Base-by-base conservation (phyloP, 352 stramenopile species). In the Phytopythium aichiense region DNA sequence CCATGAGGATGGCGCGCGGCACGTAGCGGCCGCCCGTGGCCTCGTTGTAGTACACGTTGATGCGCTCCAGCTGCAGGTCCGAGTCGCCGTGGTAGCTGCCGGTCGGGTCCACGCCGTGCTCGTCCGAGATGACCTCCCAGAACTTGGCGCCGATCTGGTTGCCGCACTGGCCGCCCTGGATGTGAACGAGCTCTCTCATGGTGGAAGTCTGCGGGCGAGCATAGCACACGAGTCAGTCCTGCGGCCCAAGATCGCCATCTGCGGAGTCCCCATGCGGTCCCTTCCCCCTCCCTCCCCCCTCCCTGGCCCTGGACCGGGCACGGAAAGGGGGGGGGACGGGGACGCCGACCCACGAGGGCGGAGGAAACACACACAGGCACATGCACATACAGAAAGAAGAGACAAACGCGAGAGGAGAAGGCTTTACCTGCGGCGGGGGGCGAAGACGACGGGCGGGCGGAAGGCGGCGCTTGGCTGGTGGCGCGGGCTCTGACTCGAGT, bases 31-130 rank as follows among this genome's bases (percentile, higher is more conserved):
- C 97, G 56, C 88, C 92, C 53, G 94, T 98, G 57, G 95, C 97
- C 84, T 99, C 97, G 71, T 99, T 99, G 90, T 98, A 99, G 87
- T 99, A 99, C 58, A 99, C 97, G 68, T 99, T 98, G 81, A 99
- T 99, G 72, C 97, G 92, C 72, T 98, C 88, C 52, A 99, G 84
- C 81, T 99, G 97, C 45, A 98, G 70, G 66, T 98, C 90, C 48
- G 96, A 98, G 86, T 99, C 96, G 56, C 96, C 96, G 71, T 97
- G 79, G 82, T 98, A 98, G 60, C 71, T 84, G 72, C 96, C 96
- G 42, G 84, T 95, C 20, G 84, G 81, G 72, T 97, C 83, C 64
- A 99, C 94, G 54, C 95, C 96, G 73, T 99, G 96, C 75, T 99
- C 96, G 62, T 97, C 85, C 37, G 92, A 97, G 77, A 98, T 98